Base-by-base conservation (phyloP, 225 moss, liverwort and hornwort genomes). In the Physcomitrellopsis africana region DNA sequence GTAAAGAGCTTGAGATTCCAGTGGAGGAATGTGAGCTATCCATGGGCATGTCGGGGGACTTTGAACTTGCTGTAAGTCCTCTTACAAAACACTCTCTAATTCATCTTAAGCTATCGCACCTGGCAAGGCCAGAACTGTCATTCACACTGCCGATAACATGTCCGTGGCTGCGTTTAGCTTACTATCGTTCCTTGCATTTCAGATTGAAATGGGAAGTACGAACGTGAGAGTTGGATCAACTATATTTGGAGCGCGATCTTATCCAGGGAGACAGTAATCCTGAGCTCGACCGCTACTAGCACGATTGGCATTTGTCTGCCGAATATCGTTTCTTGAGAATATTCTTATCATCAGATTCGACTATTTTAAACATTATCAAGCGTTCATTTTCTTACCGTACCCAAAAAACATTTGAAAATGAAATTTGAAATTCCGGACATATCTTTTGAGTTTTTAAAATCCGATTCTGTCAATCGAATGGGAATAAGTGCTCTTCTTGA, bases 41-140 rank as follows among this genome's bases (percentile, higher is more conserved):
- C 60, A 96, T 96, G 96, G 96, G 96, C 82, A 96, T 92, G 96
- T 96, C 94, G 18, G 88, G 92, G 59, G 92, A 96, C 84, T 96
- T 96, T 57, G 94, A 96, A 85, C 81, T 87, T 37, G 92, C 96
- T 82, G 95, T 92, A 85, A 70, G 81, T 68, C 43, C 51, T 60
- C 18, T 19, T 46, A 17, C 45, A 3, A 32, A 16, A 19, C 8
- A 16, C 49, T 56, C 37, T n/a, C 0, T 16, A 37, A 19, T 23
- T 26, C 44, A 42, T 18, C 22, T 43, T 2, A 22, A 59, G 55
- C 17, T 47, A 18, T 14, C 47, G 26, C 8, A 17, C 3, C n/a
- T 52, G 54, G 52, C 17, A 44, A 54, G 46, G 22, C 20, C 46
- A 43, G 10, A 68, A 6, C 26, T 42, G 8, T 26, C 14, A 27